Percentiles rank a stretch among this genome's conserved stretches.
Evolutionary conservation across 1,284 basidiomycete genomes (phyloP).

Genomic region (Cryptococcus wingfieldii): DNA sequence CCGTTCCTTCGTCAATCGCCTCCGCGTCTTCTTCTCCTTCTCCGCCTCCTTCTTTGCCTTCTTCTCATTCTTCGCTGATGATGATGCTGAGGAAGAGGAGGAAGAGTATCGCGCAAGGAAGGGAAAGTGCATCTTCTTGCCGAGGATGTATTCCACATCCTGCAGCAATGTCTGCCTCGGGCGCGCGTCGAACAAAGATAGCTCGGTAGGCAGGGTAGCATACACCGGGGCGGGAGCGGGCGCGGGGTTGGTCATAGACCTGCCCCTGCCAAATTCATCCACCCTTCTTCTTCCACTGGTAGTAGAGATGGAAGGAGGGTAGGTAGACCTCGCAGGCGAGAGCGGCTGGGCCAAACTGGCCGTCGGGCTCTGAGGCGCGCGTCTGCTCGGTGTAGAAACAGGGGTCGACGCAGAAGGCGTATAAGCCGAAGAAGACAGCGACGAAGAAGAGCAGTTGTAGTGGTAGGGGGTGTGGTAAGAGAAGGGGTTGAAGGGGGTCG

Average conservation of each 20-base stretch:
- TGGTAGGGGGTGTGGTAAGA: neutral
- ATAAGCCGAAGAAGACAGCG: neutral
- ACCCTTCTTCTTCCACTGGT: neutral
- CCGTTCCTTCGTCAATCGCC: slow-evolving; percentile 18
- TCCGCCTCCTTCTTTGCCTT: slow-evolving; percentile 4
- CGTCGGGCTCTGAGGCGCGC: slow-evolving; percentile 1
- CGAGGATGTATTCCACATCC: slow-evolving; percentile 30
- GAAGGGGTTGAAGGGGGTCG: neutral
- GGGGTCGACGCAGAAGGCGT: neutral
- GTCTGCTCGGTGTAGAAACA: neutral
- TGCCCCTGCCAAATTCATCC: neutral
- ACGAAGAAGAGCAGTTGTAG: slow-evolving; percentile 1
- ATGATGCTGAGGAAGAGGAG: neutral
- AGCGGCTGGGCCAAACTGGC: slow-evolving; percentile 6
- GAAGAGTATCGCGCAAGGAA: slow-evolving; percentile 10
- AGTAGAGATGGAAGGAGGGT: neutral
- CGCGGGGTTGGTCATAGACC: neutral
- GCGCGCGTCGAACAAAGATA: slow-evolving; percentile 24
- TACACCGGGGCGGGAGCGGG: neutral
- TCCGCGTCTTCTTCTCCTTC: slow-evolving; percentile 9
- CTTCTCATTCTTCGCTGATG: slow-evolving; percentile 1
- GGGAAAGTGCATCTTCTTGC: slow-evolving; percentile 30
- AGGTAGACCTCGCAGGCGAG: neutral
- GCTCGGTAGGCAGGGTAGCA: slow-evolving; percentile 15
- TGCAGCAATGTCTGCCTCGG: slow-evolving; percentile 21